Conservation (phyloP, 2,329 filamentous ascomycete genomes). For the Clarireedia paspali region DNA sequence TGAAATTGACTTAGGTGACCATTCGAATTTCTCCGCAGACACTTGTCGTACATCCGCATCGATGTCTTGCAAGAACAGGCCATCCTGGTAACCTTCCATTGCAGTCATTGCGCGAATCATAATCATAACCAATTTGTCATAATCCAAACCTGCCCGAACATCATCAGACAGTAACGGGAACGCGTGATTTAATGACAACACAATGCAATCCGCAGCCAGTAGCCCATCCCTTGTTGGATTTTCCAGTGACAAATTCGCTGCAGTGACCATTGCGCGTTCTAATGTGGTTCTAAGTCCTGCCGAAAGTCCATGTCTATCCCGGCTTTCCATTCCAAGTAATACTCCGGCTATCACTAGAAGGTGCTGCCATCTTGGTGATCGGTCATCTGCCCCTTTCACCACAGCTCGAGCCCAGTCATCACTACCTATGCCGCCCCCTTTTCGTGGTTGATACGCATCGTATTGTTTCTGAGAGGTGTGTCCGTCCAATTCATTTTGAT, state of each 20-base stretch:
- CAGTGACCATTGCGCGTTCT: constrained; percentile 52
- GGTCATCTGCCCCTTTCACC: constrained; percentile 36
- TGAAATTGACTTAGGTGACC: constrained; percentile 49
- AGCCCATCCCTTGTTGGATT: constrained; percentile 39
- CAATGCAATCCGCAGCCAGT: constrained; percentile 43
- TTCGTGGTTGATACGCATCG: constrained; percentile 27
- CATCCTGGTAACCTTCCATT: constrained; percentile 53
- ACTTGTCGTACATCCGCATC: constrained; percentile 51
- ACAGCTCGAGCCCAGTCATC: constrained; percentile 34
- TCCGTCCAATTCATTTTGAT: constrained; percentile 28
- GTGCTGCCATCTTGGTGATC: constrained; percentile 64
- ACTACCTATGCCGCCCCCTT: constrained; percentile 42
- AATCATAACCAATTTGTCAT: constrained; percentile 50
- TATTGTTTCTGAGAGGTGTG: constrained; percentile 23
- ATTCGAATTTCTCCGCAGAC: constrained; percentile 45
- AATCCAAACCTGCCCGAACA: constrained; percentile 46
- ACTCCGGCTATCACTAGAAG: constrained; percentile 55
- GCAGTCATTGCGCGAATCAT: constrained; percentile 51
- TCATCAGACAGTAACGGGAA: constrained; percentile 51
- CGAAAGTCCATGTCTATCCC: constrained; percentile 47
- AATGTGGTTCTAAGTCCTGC: constrained; percentile 46
- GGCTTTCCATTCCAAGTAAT: constrained; percentile 49
- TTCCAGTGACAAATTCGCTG: constrained; percentile 54
- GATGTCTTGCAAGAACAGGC: constrained; percentile 55
- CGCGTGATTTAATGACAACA: constrained; percentile 54